Evolutionary conservation across 805 yeast species (phyloP), one percentile per base, ranked within the genome.

Genomic region (Saccharomycopsis fermentans): DNA sequence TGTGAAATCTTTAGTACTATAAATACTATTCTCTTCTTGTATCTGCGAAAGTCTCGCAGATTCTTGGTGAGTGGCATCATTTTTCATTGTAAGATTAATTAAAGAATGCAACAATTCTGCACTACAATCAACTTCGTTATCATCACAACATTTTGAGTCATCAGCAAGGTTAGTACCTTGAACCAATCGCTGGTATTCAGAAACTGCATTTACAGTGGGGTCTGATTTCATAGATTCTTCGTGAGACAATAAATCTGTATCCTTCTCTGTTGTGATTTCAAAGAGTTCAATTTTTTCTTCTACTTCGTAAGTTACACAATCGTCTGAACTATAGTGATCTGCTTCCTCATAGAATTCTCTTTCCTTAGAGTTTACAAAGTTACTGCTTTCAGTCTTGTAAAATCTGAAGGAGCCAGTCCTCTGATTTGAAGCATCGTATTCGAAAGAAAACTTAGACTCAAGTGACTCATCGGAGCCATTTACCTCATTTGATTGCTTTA

Each of bases 181-280:
- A 2, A 37, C n/a, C 5, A 55, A 16, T 14, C 36, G 50, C 3
- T 55, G 58, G 43, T 58, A 52, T 3, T 4, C 21, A 19, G 43
- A 17, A 29, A 24, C 14, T 21, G 26, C 5, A 17, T 32, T 51
- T 17, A 8, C 32, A 16, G 29, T 16, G 26, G n/a, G 2, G 17
- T 59, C 71, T 62, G 68, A 65, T 3, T 72, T 68, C 57, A 74
- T 73, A 17, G 73, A 57, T 54, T 69, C 68, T 47, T 77, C 61
- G 54, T 73, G 73, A 61, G 73, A 73, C 48, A 74, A 59, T 11
- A 66, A 69, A 58, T 73, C 76, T 0, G 77, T 73, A 39, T 73
- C 77, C 57, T 74, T 77, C 34, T 65, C 67, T 57, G 73, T 77
- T 35, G 65, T 67, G 21, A 62, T 69, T 9, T 66, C 68, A 24